Evolutionary conservation across 371 early-diverging fungal genomes (phyloP), one percentile per base, ranked within the genome.

Genomic region (Mucor sp.): DNA sequence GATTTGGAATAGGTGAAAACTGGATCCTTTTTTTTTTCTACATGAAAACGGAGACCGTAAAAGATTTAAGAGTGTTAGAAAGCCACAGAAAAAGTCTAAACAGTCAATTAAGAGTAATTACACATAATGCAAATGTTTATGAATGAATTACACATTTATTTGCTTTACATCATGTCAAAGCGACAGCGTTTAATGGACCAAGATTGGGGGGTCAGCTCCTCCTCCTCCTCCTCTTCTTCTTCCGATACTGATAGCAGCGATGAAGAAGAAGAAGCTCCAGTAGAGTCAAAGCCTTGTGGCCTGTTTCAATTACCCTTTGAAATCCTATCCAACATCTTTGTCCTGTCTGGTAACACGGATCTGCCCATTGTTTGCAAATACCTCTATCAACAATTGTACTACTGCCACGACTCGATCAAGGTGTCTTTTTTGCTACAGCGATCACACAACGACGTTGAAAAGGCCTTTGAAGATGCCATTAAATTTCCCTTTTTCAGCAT

Each of bases 251-350:
- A 62, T 41, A 47, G 58, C 9, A 35, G 39, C 41, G 57, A 57
- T 21, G 59, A 70, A 30, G 67, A 58, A 57, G 21, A 30, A 15
- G 19, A 70, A 60, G 23, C 53, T n/a, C n/a, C n/a, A n/a, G n/a
- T n/a, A 63, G 60, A 67, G 35, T 53, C 50, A 23, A 41, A 23
- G 3, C 62, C 71, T 0, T 50, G 65, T 14, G 60, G 60, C 6
- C 23, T 75, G 6, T 33, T 64, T 4, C 23, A 65, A 23, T 55
- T 84, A 1, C 84, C 84, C 1, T 76, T 64, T 63, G 84, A 84
- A 65, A 72, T 84, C 5, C 33, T 84, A 0, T 74, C 75, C 15
- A 21, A 44, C 4, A 77, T 84, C 15, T 84, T 84, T 33, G 67
- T 84, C 12, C 57, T 64, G 6, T 78, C 84, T 3, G 62, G 71